Evolutionary conservation across 169 alveolate species (phyloP), one percentile per base, ranked within the genome.

Genomic region (Amoebophrya sp.): DNA sequence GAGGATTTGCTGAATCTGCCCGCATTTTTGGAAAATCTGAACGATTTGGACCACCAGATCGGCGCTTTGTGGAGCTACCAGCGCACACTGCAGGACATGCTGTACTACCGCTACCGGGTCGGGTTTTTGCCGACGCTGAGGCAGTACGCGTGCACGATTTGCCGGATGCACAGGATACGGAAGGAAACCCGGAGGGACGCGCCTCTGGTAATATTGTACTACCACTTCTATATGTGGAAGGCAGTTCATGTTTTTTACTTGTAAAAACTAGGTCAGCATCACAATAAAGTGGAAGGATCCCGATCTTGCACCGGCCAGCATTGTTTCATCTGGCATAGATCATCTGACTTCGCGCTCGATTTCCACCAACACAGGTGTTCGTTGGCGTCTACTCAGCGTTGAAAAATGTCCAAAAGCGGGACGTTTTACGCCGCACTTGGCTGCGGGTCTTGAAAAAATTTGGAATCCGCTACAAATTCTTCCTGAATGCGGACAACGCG

Each of bases 41-140:
- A 88, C 40, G 90, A 88, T 39, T 18, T 88, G 90, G 90, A 88
- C 32, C 35, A 38, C 53, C 90, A 88, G 47, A 88, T 88, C 32
- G 40, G 40, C 32, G 35, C 40, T 29, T 40, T 88, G 90, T 88
- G 90, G 90, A 88, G 90, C 90, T 88, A 88, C 47, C 90, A 88
- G 90, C 53, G 40, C 40, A 88, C 40, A 29, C 90, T 88, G 47
- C 90, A 33, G 1, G 90, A 88, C 47, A 40, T 88, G 25, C 47
- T 88, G n/a, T 88, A 88, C 32, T 88, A 88, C 40, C 90, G 90
- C 40, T 88, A 47, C 66, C 66, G 66, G 18, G 29, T 12, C 29
- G 66, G 66, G 7, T 47, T 47, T 18, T 47, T 47, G 66, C 18
- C 66, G 66, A 47, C 66, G 18, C 66, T 47, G 66, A 47, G 18